Conservation (phyloP, 2,329 filamentous ascomycete genomes). For the Chrysoporthe austroafricana region DNA sequence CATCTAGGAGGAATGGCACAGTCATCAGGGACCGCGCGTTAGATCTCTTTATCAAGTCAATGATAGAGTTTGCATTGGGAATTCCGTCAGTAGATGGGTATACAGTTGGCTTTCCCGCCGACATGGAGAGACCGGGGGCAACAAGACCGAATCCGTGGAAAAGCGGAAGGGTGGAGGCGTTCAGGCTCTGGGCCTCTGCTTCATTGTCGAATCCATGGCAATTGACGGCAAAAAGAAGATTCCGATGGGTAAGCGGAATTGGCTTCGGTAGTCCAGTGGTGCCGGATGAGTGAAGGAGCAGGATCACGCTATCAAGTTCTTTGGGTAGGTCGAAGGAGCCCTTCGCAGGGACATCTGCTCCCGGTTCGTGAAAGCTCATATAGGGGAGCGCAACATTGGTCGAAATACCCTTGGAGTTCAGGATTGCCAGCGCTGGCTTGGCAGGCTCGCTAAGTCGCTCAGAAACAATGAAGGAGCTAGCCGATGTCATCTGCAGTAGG, state of each 20-base stretch:
- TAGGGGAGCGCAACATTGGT: background rate
- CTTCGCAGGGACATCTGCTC: background rate
- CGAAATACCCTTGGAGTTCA: background rate
- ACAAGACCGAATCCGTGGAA: conserved; percentile 14
- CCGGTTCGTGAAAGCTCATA: background rate
- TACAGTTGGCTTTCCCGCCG: conserved; percentile 2
- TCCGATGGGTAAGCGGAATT: conserved; percentile 2
- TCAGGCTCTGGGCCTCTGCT: background rate
- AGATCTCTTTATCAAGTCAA: background rate
- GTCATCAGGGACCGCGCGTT: conserved; percentile 7
- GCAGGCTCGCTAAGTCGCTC: background rate
- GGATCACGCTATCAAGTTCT: background rate
- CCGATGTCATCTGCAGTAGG: background rate
- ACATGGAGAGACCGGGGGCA: background rate
- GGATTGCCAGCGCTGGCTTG: conserved; percentile 2
- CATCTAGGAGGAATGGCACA: conserved; percentile 3
- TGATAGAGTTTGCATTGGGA: background rate
- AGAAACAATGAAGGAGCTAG: background rate
- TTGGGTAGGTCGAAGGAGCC: background rate
- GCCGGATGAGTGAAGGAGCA: conserved; percentile 7
- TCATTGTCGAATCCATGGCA: background rate
- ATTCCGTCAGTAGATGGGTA: background rate
- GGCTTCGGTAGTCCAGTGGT: conserved; percentile 9
- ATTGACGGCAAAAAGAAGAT: conserved; percentile 1
- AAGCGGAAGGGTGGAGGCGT: conserved; percentile 6